A percentile compares a stretch with the other conserved stretches of the same genome.
Conservation (phyloP, 208 protist genomes). For the Strigomonas culicis region DNA sequence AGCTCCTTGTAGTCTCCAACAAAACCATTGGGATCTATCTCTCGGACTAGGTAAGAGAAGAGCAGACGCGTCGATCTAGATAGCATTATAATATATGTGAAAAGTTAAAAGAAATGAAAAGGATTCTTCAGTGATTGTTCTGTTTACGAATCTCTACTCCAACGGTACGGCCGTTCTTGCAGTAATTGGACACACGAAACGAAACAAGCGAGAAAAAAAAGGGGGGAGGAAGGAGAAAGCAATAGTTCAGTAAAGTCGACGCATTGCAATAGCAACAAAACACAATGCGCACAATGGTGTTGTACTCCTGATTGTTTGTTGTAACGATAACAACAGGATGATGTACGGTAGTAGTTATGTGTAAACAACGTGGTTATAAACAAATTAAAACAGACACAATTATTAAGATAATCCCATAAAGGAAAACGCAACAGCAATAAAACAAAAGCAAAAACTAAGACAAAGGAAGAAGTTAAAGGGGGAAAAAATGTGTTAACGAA, state of each 20-base stretch:
- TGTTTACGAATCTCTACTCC: background rate
- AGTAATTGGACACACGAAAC: background rate
- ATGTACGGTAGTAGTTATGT: no score
- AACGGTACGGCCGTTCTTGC: background rate
- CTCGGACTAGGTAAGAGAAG: slow-evolving; percentile 52
- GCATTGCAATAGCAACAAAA: no score
- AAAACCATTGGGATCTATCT: slow-evolving; percentile 77
- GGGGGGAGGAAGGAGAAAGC: slow-evolving; percentile 4
- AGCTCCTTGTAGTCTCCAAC: slow-evolving; percentile 55
- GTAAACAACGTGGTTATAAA: no score
- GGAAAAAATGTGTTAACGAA: slow-evolving; percentile 1
- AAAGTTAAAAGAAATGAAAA: slow-evolving; percentile 5
- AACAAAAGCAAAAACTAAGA: background rate
- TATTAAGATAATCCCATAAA: background rate
- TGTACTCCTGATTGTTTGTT: slow-evolving; percentile 3
- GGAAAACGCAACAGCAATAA: no score
- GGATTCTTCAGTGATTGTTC: no score
- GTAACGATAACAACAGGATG: slow-evolving; percentile 3
- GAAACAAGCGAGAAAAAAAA: background rate
- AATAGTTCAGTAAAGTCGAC: background rate
- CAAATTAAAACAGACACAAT: background rate
- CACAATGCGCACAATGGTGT: no score
- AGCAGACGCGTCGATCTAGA: background rate
- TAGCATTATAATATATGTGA: background rate
- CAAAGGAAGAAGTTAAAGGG: background rate